A percentile compares a stretch with the other conserved stretches of the same genome.
phyloP scores from a whole-genome alignment of 305 asterid genomes.

The Fraxinus albicans region DNA sequence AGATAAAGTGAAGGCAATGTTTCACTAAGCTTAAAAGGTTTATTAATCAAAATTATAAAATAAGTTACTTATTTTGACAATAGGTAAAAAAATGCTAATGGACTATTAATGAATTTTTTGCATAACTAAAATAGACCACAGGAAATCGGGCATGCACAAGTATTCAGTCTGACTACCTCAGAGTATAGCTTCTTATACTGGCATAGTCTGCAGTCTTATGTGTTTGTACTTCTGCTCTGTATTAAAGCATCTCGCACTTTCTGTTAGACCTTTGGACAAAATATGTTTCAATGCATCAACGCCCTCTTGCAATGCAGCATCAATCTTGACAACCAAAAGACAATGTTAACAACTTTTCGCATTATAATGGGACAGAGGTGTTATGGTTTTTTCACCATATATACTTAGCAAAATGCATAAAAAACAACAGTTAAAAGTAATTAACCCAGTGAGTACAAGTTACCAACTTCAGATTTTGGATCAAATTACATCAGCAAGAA shows the following conservation, averaged over 20 bases:
- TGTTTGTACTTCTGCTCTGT: slow-evolving; percentile 84
- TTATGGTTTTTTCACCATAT: neutral
- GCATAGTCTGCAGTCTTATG: slow-evolving; percentile 64
- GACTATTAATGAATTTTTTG: neutral
- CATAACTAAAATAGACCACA: neutral
- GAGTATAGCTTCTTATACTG: slow-evolving; percentile 35
- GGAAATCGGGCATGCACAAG: neutral
- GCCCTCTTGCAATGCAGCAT: slow-evolving; percentile 74
- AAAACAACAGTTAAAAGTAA: neutral
- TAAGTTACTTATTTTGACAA: neutral
- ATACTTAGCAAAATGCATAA: neutral
- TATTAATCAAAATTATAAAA: neutral
- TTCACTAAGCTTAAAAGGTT: neutral
- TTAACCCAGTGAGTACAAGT: neutral
- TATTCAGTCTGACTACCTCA: slow-evolving; percentile 26
- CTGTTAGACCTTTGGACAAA: slow-evolving; percentile 70
- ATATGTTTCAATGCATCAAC: slow-evolving; percentile 62
- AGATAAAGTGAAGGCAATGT: neutral
- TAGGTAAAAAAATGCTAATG: neutral
- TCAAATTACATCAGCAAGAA: neutral
- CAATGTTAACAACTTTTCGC: slow-evolving; percentile 13
- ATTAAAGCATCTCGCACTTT: slow-evolving; percentile 70
- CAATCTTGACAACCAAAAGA: slow-evolving; percentile 53
- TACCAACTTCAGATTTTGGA: neutral
- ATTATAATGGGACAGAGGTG: neutral